Evolutionary conservation across 2,329 filamentous ascomycete genomes (phyloP), one percentile per base, ranked within the genome.

Genomic region (Aspergillus transmontanensis): DNA sequence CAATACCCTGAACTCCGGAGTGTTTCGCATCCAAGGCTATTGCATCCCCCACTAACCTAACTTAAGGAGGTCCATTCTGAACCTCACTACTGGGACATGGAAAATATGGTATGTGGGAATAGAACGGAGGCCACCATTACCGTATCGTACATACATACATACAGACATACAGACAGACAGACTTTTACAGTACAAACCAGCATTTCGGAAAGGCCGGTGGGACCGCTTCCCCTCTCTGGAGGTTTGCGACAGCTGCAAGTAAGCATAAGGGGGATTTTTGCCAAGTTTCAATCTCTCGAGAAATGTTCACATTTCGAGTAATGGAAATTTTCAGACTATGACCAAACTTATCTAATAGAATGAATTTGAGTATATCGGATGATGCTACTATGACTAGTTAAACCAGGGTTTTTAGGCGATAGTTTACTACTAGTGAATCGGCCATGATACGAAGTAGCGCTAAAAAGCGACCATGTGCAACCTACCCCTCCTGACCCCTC

Each of bases 151-250:
- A 53, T 23, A 46, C n/a, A 16, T 26, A 9, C n/a, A 16, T 26
- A 9, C 43, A 6, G 10, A 21, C 14, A 6, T 0, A 6, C 36
- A 39, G 16, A 6, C 36, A 39, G 16, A 14, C 34, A 28, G 26
- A 28, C 26, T 28, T 28, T 14, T 36, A 36, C 61, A n/a, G 30
- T 34, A 34, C 32, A 4, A 46, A 58, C 64, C 65, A 66, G 60
- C 46, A 56, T 43, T 65, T 65, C 65, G 66, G 66, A 61, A 65
- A 58, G 56, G 46, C 56, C 57, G 54, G 67, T 69, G 66, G 66
- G 61, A 60, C 58, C 63, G 43, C 54, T 57, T 53, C 46, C 46
- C 62, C 62, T 58, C 58, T 63, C 45, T 60, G 45, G 54, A 60
- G 59, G 58, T 64, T 64, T 62, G 59, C 57, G 63, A 65, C 59